Conservation (phyloP, 108 stramenopile species). For the Chaetoceros tenuissimus region DNA sequence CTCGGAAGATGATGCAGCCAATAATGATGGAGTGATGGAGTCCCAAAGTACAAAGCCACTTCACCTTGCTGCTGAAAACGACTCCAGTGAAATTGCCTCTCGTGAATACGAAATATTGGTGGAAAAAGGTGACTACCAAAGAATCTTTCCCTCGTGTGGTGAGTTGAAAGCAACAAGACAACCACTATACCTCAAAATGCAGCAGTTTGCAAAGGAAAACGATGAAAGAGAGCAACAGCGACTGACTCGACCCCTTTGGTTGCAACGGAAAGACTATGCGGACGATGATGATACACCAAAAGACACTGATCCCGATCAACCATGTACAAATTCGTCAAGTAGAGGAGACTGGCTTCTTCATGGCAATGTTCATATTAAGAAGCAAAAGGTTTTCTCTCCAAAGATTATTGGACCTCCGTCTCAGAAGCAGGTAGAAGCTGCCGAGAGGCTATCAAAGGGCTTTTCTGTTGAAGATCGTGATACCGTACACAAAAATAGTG, state of each 20-base stretch:
- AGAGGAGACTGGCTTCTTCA: too few relatives aligned
- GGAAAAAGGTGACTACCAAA: conserved; percentile 31
- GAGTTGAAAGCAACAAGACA: conserved; percentile 9
- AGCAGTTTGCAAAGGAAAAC: conserved; percentile 13
- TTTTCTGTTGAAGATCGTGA: conserved; percentile 32
- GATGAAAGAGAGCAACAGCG: conserved; percentile 26
- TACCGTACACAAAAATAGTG: too few relatives aligned
- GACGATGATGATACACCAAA: too few relatives aligned
- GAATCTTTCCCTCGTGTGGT: conserved; percentile 32
- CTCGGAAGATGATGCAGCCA: conserved; percentile 2
- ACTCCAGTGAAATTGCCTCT: neutral
- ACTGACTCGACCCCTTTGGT: conserved; percentile 15
- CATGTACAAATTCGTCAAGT: too few relatives aligned
- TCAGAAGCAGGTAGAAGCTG: conserved; percentile 32
- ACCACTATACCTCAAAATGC: conserved; percentile 37
- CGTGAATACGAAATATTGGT: conserved; percentile 2
- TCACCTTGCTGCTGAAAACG: conserved; percentile 10
- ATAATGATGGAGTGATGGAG: neutral
- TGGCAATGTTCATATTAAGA: too few relatives aligned
- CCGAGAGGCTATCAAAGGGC: conserved; percentile 32
- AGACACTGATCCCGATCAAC: too few relatives aligned
- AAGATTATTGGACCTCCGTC: too few relatives aligned
- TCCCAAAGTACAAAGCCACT: too few relatives aligned
- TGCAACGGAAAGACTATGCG: conserved; percentile 15
- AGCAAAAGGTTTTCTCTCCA: too few relatives aligned